Base-by-base conservation (phyloP, 106 monocot species). In the Ottelia alismoides region DNA sequence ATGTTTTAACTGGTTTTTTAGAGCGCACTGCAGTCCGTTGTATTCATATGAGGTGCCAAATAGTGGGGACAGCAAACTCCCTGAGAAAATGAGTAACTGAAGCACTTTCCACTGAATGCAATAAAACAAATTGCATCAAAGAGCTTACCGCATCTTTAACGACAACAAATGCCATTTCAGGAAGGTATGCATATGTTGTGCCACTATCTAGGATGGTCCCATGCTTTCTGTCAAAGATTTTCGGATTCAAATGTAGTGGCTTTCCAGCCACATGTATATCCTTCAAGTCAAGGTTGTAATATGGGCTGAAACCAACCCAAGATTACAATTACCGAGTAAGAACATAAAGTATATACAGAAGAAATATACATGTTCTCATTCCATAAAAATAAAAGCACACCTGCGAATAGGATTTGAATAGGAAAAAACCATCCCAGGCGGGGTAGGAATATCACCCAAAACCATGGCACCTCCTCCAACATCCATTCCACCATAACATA, bases 401-500 rank as follows among this genome's bases (percentile, higher is more conserved):
- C 96, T 98, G 30, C 96, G 81, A 35, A 31, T 31, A 64, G 96
- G 79, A 50, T 98, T 76, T 46, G 96, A 98, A 61, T 47, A 68
- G 6, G 89, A 74, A 60, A 79, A 98, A 31, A 90, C 79, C 90
- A 86, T 98, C 23, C 56, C 77, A 51, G 68, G 11, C 28, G 85
- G 89, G 57, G 67, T 65, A 68, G 84, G 51, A 58, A 82, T 72
- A 30, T 76, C 85, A 71, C 96, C 96, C 64, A 98, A 85, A 57
- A 98, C 78, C 96, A 98, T 98, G 52, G 96, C 76, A 44, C 96
- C 96, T 14, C 96, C 96, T 64, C 96, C 89, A 79, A 98, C 20
- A 62, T 90, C 74, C 96, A 90, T 98, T 25, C 96, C 96, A 58
- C 96, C 96, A 78, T 98, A 98, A 52, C 96, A 98, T 58, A 98